Conservation (phyloP, 257 asterid species). For the Echium plantagineum region DNA sequence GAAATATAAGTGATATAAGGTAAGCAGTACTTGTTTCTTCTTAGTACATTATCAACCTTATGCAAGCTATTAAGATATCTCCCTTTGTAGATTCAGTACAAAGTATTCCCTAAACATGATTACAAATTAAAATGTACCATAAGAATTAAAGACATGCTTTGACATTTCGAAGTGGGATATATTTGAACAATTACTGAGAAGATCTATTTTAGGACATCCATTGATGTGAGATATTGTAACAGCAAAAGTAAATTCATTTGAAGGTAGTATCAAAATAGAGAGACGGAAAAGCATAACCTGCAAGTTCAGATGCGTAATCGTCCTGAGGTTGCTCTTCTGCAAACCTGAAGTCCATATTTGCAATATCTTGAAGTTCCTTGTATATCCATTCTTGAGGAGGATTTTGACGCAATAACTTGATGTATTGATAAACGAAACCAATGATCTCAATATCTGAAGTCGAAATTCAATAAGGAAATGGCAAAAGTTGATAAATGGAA, state of each 20-base stretch:
- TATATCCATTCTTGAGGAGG: slow-evolving; percentile 92
- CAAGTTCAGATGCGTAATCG: slow-evolving; percentile 95
- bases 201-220: background rate
- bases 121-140: too few species aligned
- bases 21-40: background rate
- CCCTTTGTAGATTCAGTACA: too few species aligned
- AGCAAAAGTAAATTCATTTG: background rate
- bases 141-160: background rate
- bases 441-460: slow-evolving; percentile 73
- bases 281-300: slow-evolving; percentile 31
- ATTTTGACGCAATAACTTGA: slow-evolving; percentile 64
- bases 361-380: slow-evolving; percentile 91
- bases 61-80: background rate
- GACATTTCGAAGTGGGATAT: background rate
- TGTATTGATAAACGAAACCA: slow-evolving; percentile 77
- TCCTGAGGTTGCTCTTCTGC: slow-evolving; percentile 97
- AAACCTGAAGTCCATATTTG: slow-evolving; percentile 78
- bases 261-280: slow-evolving; percentile 6
- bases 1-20: too few species aligned
- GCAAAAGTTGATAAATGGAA: background rate
- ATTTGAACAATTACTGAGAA: background rate
- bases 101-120: too few species aligned
- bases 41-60: background rate
- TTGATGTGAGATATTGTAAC: background rate
- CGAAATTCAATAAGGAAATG: slow-evolving; percentile 1